A percentile compares a stretch with the other conserved stretches of the same genome.
Evolutionary conservation across 2,329 filamentous ascomycete genomes (phyloP).

Genomic region (Furcasterigmium sp.): DNA sequence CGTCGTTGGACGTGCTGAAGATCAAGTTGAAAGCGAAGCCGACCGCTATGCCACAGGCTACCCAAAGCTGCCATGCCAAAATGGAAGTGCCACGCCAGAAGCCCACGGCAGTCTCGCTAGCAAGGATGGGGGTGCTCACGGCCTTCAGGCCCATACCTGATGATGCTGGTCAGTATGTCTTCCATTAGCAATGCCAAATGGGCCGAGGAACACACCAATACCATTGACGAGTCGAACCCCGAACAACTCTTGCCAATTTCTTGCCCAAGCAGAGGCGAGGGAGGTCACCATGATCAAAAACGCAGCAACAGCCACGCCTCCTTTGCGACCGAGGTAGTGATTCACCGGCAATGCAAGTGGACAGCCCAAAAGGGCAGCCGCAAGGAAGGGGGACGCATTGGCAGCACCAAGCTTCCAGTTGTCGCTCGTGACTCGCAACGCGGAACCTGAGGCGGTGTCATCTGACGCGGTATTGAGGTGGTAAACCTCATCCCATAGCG

Average conservation of each 20-base stretch:
- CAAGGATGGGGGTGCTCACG: conserved; percentile 40
- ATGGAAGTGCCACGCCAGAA: conserved; percentile 43
- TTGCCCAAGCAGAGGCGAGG: conserved; percentile 26
- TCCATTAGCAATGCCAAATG: conserved; percentile 1
- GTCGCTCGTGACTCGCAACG: conserved; percentile 9
- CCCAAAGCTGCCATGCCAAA: conserved; percentile 41
- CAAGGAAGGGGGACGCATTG: conserved; percentile 33
- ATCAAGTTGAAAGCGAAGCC: conserved; percentile 30
- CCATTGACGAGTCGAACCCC: conserved; percentile 30
- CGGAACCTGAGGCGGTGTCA: conserved; percentile 1
- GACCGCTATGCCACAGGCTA: conserved; percentile 29
- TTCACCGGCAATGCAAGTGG: conserved; percentile 34
- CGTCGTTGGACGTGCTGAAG: conserved; percentile 19
- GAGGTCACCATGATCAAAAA: conserved; percentile 33
- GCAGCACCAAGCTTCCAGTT: conserved; percentile 33
- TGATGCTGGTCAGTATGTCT: background rate
- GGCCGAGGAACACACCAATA: conserved; percentile 23
- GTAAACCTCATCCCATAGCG: conserved; percentile 17
- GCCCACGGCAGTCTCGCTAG: conserved; percentile 38
- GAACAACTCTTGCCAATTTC: conserved; percentile 25
- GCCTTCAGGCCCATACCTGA: conserved; percentile 43
- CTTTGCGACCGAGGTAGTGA: conserved; percentile 31
- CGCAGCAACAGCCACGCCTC: conserved; percentile 32
- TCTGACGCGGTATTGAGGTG: conserved; percentile 3
- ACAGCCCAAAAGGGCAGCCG: conserved; percentile 30